Percentiles rank a stretch among this genome's conserved stretches.
phyloP scores from a whole-genome alignment of 768 basidiomycete genomes.

The Amanita molliuscula region DNA sequence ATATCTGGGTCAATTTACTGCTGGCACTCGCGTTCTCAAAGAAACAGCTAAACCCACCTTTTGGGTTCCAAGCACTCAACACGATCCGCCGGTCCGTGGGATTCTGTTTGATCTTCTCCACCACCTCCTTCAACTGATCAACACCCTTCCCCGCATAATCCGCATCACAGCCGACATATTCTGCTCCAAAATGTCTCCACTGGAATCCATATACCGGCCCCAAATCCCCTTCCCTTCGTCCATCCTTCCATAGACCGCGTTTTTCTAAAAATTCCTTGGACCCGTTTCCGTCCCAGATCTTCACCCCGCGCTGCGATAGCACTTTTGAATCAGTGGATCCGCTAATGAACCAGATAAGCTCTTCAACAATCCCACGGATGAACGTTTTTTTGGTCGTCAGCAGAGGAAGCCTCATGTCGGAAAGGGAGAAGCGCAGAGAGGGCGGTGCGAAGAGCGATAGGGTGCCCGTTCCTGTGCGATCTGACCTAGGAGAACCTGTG shows the following conservation, averaged over 20 bases:
- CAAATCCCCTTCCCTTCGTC: slow-evolving; percentile 75
- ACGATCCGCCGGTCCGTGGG: slow-evolving; percentile 94
- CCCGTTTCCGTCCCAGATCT: slow-evolving; percentile 98
- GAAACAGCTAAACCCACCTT: slow-evolving; percentile 39
- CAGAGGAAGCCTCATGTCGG: slow-evolving; percentile 67
- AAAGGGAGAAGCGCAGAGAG: slow-evolving; percentile 80
- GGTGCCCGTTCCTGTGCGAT: slow-evolving; percentile 94
- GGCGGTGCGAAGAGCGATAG: slow-evolving; percentile 88
- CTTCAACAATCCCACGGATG: slow-evolving; percentile 82
- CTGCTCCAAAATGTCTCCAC: slow-evolving; percentile 91
- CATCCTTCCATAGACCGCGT: slow-evolving; percentile 63
- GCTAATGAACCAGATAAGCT: slow-evolving; percentile 88
- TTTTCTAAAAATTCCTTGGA: slow-evolving; percentile 78
- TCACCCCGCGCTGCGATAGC: slow-evolving; percentile 73
- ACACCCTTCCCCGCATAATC: slow-evolving; percentile 81
- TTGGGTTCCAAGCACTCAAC: slow-evolving; percentile 96
- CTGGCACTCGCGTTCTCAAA: neutral
- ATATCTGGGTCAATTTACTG: slow-evolving; percentile 49
- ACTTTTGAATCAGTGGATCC: slow-evolving; percentile 76
- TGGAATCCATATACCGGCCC: slow-evolving; percentile 98
- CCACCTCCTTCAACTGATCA: slow-evolving; percentile 85
- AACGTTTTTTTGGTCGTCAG: slow-evolving; percentile 96
- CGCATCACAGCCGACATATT: slow-evolving; percentile 62
- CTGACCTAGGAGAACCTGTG: slow-evolving; percentile 69
- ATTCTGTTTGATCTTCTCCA: slow-evolving; percentile 84